Evolutionary conservation across 768 basidiomycete species (phyloP).

Genomic region (Bullera alba): DNA sequence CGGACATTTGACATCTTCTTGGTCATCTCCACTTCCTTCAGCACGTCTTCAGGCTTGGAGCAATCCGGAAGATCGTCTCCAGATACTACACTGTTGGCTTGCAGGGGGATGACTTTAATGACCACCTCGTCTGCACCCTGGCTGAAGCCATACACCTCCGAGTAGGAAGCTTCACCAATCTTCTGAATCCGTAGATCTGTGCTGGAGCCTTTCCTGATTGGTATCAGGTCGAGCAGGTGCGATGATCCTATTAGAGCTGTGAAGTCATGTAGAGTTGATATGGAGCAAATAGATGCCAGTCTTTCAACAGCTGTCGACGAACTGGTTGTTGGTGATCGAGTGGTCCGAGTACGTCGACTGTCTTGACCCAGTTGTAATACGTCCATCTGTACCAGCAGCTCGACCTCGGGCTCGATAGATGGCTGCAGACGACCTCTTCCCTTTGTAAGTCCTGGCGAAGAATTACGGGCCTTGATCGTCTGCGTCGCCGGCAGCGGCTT

Average conservation of each 20-base stretch:
- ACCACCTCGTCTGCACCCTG: conserved; percentile 11
- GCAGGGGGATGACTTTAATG: conserved; percentile 40
- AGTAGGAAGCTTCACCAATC: conserved; percentile 93
- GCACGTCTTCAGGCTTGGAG: conserved; percentile 27
- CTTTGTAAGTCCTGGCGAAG: too few species aligned
- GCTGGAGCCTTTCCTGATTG: not conserved
- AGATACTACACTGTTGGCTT: conserved; percentile 49
- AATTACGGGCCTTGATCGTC: too few species aligned
- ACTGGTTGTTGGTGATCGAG: too few species aligned
- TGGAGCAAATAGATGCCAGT: not conserved
- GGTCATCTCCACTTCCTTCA: conserved; percentile 43
- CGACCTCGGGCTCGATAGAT: too few species aligned
- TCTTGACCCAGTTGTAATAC: too few species aligned
- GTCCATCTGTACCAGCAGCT: too few species aligned
- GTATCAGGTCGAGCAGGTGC: not conserved
- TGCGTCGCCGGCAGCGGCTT: too few species aligned
- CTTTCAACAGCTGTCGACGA: too few species aligned
- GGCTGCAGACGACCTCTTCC: too few species aligned
- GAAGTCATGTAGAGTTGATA: not conserved
- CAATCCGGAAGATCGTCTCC: conserved; percentile 49
- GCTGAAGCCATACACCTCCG: conserved; percentile 69
- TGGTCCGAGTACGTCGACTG: too few species aligned
- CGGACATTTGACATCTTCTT: conserved; percentile 57
- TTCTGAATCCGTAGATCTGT: conserved; percentile 57
- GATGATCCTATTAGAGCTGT: not conserved